Conservation (phyloP, 805 yeast species). For the Wickerhamomyces hampshirensis region DNA sequence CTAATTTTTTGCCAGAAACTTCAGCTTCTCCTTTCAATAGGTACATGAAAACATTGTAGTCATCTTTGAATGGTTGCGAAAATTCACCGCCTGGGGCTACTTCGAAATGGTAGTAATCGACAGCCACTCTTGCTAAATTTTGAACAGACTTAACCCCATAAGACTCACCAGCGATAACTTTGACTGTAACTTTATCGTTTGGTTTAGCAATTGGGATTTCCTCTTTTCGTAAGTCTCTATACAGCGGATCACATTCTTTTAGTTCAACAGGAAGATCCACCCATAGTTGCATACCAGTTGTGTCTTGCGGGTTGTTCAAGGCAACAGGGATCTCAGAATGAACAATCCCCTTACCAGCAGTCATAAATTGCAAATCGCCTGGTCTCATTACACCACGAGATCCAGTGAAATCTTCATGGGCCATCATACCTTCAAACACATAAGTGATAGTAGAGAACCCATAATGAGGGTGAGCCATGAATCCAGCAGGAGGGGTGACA, state of each 20-base stretch:
- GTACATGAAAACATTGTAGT: constrained; percentile 68
- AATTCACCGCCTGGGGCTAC: constrained; percentile 63
- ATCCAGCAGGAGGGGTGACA: constrained; percentile 61
- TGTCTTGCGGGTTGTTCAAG: constrained; percentile 41
- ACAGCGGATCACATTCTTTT: constrained; percentile 65
- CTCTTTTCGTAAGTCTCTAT: constrained; percentile 64
- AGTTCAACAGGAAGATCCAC: constrained; percentile 68
- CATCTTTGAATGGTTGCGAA: constrained; percentile 51
- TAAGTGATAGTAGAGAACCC: constrained; percentile 81
- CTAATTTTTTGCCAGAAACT: constrained; percentile 38
- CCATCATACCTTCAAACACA: constrained; percentile 58
- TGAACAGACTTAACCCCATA: constrained; percentile 71
- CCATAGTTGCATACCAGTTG: constrained; percentile 81
- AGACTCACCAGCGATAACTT: constrained; percentile 73
- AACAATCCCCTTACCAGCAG: constrained; percentile 84
- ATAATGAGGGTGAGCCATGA: constrained; percentile 80
- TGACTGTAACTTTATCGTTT: constrained; percentile 57
- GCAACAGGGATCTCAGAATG: constrained; percentile 83
- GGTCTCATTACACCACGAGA: constrained; percentile 68
- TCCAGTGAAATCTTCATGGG: constrained; percentile 87
- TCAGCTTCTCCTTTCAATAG: constrained; percentile 55
- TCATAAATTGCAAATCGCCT: constrained; percentile 91
- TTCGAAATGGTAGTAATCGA: constrained; percentile 63
- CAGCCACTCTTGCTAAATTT: constrained; percentile 79
- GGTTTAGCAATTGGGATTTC: constrained; percentile 71